Conservation (phyloP, 768 basidiomycete genomes). For the Lactifluus rugatus region DNA sequence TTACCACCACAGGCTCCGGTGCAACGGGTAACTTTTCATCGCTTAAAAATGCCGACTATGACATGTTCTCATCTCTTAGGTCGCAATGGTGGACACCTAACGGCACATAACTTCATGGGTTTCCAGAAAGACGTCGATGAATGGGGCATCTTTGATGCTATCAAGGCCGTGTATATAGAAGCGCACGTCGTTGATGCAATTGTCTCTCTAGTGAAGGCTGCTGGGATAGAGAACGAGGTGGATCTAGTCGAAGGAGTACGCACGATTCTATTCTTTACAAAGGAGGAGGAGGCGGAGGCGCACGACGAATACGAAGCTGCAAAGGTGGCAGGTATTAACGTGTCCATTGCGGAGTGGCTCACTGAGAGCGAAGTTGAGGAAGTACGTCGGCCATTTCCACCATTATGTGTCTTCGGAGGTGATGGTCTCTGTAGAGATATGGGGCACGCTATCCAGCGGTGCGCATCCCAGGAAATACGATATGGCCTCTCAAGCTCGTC, state of each 20-base stretch:
- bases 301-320: constrained; percentile 46
- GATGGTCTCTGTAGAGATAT: constrained; percentile 25
- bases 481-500: constrained; percentile 80
- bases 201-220: constrained; percentile 36
- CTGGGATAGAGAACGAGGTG: constrained; percentile 38
- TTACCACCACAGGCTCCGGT: constrained; percentile 46
- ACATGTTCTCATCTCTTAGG: constrained; percentile 31
- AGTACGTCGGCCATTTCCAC: constrained; percentile 28
- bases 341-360: constrained; percentile 39
- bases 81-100: constrained; percentile 72
- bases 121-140: constrained; percentile 32
- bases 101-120: constrained; percentile 36
- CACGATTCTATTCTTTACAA: constrained; percentile 38
- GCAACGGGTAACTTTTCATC: constrained; percentile 49
- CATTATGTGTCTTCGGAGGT: neutral
- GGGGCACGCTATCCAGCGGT: constrained; percentile 45
- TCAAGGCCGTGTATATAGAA: constrained; percentile 46
- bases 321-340: constrained; percentile 38
- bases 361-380: constrained; percentile 36
- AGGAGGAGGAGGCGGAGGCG: constrained; percentile 32
- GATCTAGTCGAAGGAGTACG: constrained; percentile 56
- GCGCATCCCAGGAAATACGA: constrained; percentile 46
- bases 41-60: neutral
- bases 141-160: constrained; percentile 48
- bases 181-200: constrained; percentile 42